Conservation (phyloP, 2,329 filamentous ascomycete genomes). For the Corinectria fuckeliana region DNA sequence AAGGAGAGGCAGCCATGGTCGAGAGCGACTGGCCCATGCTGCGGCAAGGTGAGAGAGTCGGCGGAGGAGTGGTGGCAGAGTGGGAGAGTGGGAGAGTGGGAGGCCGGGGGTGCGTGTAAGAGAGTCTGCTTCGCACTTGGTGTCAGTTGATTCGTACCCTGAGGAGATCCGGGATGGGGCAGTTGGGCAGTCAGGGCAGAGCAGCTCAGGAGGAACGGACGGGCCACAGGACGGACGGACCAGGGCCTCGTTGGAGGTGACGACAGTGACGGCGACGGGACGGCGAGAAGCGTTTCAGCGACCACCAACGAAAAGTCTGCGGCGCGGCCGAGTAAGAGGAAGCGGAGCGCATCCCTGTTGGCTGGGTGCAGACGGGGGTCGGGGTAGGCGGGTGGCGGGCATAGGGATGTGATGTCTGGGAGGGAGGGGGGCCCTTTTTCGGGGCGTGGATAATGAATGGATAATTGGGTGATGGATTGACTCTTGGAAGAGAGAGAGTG, state of each 20-base stretch:
- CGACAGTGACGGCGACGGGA: slow-evolving; percentile 16
- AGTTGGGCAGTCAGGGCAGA: neutral
- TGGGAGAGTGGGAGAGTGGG: slow-evolving; percentile 28
- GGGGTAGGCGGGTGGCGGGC: slow-evolving; percentile 25
- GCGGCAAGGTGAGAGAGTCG: slow-evolving; percentile 21
- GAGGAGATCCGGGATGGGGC: neutral
- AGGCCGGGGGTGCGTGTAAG: slow-evolving; percentile 17
- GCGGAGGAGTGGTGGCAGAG: slow-evolving; percentile 32
- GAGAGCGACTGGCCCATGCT: slow-evolving; percentile 38
- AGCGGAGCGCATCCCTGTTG: slow-evolving; percentile 33
- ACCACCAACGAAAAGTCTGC: slow-evolving; percentile 30
- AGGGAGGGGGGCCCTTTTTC: slow-evolving; percentile 14
- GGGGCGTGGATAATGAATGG: slow-evolving; percentile 17
- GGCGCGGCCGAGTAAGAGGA: slow-evolving; percentile 36
- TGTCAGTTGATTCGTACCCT: slow-evolving; percentile 17
- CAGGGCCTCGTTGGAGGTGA: slow-evolving; percentile 12
- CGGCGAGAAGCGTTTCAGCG: slow-evolving; percentile 15
- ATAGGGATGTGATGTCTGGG: slow-evolving; percentile 19
- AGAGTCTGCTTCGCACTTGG: slow-evolving; percentile 16
- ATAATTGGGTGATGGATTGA: neutral
- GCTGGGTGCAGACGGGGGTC: slow-evolving; percentile 28
- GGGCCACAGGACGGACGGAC: slow-evolving; percentile 18
- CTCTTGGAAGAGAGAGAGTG: slow-evolving; percentile 6
- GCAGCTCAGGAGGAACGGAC: slow-evolving; percentile 16
- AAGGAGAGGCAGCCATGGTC: slow-evolving; percentile 37